These are phyloP conservation scores for Pyrenophora seminiperda DNA, from an alignment of 2,329 filamentous ascomycete genomes.

Conservation along the genomic window DNA sequence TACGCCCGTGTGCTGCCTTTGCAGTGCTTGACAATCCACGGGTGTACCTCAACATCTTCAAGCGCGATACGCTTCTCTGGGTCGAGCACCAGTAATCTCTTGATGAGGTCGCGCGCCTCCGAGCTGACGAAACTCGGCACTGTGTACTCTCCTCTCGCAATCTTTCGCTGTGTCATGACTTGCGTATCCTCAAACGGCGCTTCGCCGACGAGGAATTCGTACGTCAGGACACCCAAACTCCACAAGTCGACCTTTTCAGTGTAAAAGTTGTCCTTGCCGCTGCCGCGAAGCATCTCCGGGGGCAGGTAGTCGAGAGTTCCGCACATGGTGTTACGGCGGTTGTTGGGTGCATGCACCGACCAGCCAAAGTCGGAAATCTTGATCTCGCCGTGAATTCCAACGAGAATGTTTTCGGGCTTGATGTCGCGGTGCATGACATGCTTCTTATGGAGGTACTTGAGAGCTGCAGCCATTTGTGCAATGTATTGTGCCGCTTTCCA, in stretches of 20 bases:
- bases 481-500: conserved; percentile 87
- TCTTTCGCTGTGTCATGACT: conserved; percentile 90
- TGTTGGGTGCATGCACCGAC: conserved; percentile 97
- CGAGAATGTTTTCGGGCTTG: conserved; percentile 95
- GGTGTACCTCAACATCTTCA: conserved; percentile 85
- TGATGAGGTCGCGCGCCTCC: conserved; percentile 91
- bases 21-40: conserved; percentile 97
- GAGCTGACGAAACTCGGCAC: conserved; percentile 88
- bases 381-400: conserved; percentile 96
- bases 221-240: conserved; percentile 92
- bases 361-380: conserved; percentile 99
- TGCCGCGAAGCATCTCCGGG: conserved; percentile 92
- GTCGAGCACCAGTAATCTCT: conserved; percentile 83
- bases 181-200: conserved; percentile 96
- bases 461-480: conserved; percentile 86
- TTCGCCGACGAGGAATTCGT: conserved; percentile 95
- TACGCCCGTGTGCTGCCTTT: conserved; percentile 51
- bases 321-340: conserved; percentile 91
- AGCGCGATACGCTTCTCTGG: conserved; percentile 91
- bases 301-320: conserved; percentile 97
- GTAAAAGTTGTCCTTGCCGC: conserved; percentile 83
- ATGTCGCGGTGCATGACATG: conserved; percentile 98
- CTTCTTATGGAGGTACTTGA: conserved; percentile 92
- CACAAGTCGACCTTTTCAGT: conserved; percentile 95
- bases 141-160: conserved; percentile 87